phyloP scores from a whole-genome alignment of 495 filamentous ascomycete genomes.

The Patellaria atrata region DNA sequence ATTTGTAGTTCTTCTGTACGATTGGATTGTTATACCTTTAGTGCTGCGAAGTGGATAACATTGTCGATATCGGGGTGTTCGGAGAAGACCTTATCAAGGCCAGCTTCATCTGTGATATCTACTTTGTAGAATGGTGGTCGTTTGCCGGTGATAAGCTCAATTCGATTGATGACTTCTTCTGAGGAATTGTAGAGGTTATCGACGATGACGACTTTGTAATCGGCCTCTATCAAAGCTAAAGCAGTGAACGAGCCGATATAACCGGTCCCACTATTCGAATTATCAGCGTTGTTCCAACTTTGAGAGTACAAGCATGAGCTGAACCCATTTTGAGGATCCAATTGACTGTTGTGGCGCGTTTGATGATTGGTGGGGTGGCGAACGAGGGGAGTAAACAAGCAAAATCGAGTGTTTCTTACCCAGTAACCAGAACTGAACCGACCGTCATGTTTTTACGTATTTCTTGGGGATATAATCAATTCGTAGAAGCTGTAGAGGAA shows the following conservation, averaged over 20 bases:
- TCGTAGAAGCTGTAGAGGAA: no score
- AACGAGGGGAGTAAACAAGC: no score
- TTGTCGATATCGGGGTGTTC: slow-evolving; percentile 88
- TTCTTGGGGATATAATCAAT: no score
- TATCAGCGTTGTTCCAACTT: no score
- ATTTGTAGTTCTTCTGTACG: slow-evolving; percentile 1
- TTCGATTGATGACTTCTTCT: slow-evolving; percentile 72
- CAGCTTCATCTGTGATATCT: slow-evolving; percentile 75
- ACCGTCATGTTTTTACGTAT: slow-evolving; percentile 15
- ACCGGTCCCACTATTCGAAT: slow-evolving; percentile 86
- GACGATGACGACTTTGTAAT: slow-evolving; percentile 89
- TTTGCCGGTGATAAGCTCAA: slow-evolving; percentile 86
- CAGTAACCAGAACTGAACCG: slow-evolving; percentile 20
- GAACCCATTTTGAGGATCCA: neutral
- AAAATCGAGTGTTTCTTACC: slow-evolving; percentile 15
- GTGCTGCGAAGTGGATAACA: slow-evolving; percentile 94
- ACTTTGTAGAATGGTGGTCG: slow-evolving; percentile 70
- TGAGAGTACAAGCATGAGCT: slow-evolving; percentile 6
- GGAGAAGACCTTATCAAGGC: slow-evolving; percentile 74
- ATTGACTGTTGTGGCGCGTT: neutral
- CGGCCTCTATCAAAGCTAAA: slow-evolving; percentile 79
- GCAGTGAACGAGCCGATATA: slow-evolving; percentile 98
- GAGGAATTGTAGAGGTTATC: slow-evolving; percentile 97
- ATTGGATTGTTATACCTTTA: slow-evolving; percentile 51
- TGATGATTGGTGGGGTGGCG: no score